A percentile compares a stretch with the other conserved stretches of the same genome.
phyloP scores from a whole-genome alignment of 2,329 filamentous ascomycete genomes.

The Colletotrichum sp. region DNA sequence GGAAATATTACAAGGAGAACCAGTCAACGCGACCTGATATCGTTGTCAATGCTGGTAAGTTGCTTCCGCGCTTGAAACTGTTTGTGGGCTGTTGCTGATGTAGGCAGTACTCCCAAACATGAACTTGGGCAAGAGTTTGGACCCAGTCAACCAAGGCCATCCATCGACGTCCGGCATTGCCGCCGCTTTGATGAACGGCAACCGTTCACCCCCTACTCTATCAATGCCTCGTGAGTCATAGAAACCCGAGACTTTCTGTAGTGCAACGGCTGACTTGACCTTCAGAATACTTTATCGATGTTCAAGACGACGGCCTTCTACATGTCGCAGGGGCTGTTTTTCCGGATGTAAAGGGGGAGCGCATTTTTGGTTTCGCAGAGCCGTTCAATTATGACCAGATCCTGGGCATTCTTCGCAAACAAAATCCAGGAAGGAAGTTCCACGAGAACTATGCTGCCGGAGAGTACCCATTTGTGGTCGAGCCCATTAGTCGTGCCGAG shows the following conservation, averaged over 20 bases:
- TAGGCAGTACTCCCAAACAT: constrained; percentile 34
- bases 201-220: not conserved
- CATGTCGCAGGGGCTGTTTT: constrained; percentile 58
- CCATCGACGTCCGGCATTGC: constrained; percentile 26
- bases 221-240: not conserved
- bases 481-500: constrained; percentile 20
- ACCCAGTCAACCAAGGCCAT: constrained; percentile 23
- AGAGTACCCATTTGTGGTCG: not conserved
- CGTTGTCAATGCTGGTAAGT: constrained; percentile 8
- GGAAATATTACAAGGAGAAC: constrained; percentile 40
- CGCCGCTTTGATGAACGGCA: constrained; percentile 26
- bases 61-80: accelerated
- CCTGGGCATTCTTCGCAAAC: constrained; percentile 29
- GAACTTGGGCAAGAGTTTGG: constrained; percentile 29
- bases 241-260: accelerated
- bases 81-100: constrained; percentile 21
- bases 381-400: constrained; percentile 52
- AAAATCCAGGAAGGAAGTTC: constrained; percentile 23
- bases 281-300: constrained; percentile 50
- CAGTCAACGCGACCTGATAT: constrained; percentile 24
- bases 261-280: not conserved
- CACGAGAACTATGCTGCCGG: constrained; percentile 25
- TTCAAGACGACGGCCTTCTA: constrained; percentile 53
- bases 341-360: constrained; percentile 47
- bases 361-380: constrained; percentile 58